Evolutionary conservation across 2,329 filamentous ascomycete species (phyloP), one percentile per base, ranked within the genome.

Genomic region (Fusarium guadeloupense): DNA sequence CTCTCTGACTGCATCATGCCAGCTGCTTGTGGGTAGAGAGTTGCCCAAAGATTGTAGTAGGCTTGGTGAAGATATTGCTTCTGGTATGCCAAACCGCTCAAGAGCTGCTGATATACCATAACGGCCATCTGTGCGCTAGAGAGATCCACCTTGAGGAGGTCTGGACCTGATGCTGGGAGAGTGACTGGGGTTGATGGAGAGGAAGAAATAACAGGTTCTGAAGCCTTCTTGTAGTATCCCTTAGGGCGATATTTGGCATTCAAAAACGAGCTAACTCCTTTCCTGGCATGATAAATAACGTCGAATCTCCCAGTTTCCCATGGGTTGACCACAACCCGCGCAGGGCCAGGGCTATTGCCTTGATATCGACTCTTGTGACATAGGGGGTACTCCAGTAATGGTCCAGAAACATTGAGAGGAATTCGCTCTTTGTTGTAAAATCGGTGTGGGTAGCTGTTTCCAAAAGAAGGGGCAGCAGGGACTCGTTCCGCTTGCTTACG

Each of bases 271-370:
- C 9, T 13, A 0, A 33, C 17, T 1, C 7, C 0, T 14, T 23
- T 33, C 0, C 5, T 30, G 6, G 21, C 43, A 20, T 58, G 50
- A 37, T 58, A 58, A 4, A 58, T 45, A 4, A 58, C 54, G n/a
- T 58, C 50, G 4, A 40, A 21, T 13, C 21, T 39, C 8, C 38
- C 43, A 31, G 39, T 38, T 16, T 30, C 28, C 10, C 26, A 39
- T 20, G 50, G 39, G 2, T 58, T 58, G 8, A 55, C n/a, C 5
- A 55, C 26, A 19, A 58, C 13, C 12, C 50, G n/a, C 1, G 50
- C 43, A 30, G 54, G 38, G 2, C 54, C 54, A 25, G 54, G 43
- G 3, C 7, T 17, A 5, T 26, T n/a, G 1, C 10, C 8, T 3
- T 8, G 13, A 9, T 44, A 55, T 7, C 4, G n/a, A 1, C 38